A percentile compares a stretch with the other conserved stretches of the same genome.
Evolutionary conservation across 495 filamentous ascomycete genomes (phyloP).

Genomic region (Paragyromitra xinjiangensis): DNA sequence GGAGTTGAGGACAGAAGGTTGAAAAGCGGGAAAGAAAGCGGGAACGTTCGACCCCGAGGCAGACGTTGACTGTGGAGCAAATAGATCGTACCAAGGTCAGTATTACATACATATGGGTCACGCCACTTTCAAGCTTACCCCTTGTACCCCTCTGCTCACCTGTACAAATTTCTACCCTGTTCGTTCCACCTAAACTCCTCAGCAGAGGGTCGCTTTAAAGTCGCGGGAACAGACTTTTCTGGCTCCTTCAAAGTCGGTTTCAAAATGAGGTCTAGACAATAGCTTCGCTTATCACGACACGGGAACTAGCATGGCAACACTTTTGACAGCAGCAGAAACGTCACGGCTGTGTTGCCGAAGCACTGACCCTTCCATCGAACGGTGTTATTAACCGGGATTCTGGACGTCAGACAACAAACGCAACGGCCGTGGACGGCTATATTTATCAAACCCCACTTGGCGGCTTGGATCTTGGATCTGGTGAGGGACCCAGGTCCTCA

Average conservation of each 20-base stretch:
- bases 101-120: constrained; percentile 54
- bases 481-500: constrained; percentile 17
- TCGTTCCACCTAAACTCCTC: constrained; percentile 33
- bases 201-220: constrained; percentile 51
- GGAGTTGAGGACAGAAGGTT: constrained; percentile 37
- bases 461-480: constrained; percentile 39
- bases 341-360: constrained; percentile 54
- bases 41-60: constrained; percentile 45
- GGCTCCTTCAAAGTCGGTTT: constrained; percentile 28
- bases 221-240: constrained; percentile 49
- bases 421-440: constrained; percentile 47
- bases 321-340: constrained; percentile 54
- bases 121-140: constrained; percentile 47
- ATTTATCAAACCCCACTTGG: constrained; percentile 43
- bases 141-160: constrained; percentile 46
- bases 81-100: constrained; percentile 52
- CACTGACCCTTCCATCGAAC: constrained; percentile 49
- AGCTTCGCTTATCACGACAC: constrained; percentile 53
- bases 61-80: constrained; percentile 47
- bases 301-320: constrained; percentile 50
- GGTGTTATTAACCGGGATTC: constrained; percentile 51
- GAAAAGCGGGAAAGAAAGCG: constrained; percentile 48
- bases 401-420: constrained; percentile 45
- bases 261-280: constrained; percentile 47
- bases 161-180: constrained; percentile 46